These are phyloP conservation scores for Sclerotinia nivalis DNA, from an alignment of 2,329 filamentous ascomycete species.

Conservation along the genomic window DNA sequence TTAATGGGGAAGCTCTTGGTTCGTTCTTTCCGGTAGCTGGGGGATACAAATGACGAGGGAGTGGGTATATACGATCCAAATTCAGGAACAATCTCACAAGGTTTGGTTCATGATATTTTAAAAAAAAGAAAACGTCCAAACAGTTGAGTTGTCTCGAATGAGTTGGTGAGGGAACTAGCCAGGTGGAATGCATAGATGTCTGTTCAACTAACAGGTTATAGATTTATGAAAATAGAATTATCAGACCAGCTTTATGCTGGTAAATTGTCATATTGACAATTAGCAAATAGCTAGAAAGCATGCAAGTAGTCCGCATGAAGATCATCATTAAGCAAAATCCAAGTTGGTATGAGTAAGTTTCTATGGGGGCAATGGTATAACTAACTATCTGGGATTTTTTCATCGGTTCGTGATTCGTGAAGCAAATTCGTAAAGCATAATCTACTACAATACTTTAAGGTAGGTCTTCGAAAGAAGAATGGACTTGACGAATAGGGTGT, in stretches of 20 bases:
- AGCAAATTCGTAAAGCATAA: constrained; percentile 4
- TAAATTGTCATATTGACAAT: background rate
- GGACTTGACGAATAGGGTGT: background rate
- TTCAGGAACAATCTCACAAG: background rate
- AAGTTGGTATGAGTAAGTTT: background rate
- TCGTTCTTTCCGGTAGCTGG: background rate
- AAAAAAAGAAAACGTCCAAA: constrained; percentile 6
- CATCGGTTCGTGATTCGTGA: background rate
- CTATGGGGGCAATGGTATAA: background rate
- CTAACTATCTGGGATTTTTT: background rate
- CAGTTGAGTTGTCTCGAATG: background rate
- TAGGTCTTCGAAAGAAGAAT: background rate
- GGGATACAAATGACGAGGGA: constrained; percentile 13
- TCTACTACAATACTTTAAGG: background rate
- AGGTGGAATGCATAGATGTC: background rate
- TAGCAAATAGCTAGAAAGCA: background rate
- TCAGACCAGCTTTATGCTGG: constrained; percentile 5
- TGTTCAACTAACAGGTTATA: background rate
- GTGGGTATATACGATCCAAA: constrained; percentile 4
- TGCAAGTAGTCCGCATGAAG: constrained; percentile 1
- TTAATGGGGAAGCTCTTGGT: constrained; percentile 15
- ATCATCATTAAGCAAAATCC: constrained; percentile 12
- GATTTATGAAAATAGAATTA: constrained; percentile 9
- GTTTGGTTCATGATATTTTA: background rate
- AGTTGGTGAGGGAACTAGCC: background rate